Evolutionary conservation across 345 rosid genomes (phyloP).

Genomic region (Moricandia moricandioides): DNA sequence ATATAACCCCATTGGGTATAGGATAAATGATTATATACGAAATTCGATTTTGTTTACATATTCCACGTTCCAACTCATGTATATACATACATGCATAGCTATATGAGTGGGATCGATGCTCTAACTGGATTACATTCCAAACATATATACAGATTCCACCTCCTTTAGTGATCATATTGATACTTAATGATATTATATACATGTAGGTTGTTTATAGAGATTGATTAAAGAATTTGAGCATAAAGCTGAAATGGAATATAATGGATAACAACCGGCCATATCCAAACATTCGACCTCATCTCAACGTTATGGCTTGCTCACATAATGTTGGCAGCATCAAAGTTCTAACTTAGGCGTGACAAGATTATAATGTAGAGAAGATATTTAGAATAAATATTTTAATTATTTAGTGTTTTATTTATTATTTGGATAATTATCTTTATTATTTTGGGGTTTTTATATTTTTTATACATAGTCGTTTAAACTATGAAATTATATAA

Average conservation of each 20-base stretch:
- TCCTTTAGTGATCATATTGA: conserved; percentile 5
- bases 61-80: conserved; percentile 20
- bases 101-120: conserved; percentile 2
- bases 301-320: conserved; percentile 34
- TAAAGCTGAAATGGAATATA: conserved; percentile 30
- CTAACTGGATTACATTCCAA: conserved; percentile 19
- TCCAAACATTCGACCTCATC: conserved; percentile 39
- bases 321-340: conserved; percentile 34
- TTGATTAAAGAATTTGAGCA: conserved; percentile 20
- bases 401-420: too few relatives aligned
- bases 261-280: conserved; percentile 31
- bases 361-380: too few relatives aligned
- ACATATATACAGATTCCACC: background rate
- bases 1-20: conserved; percentile 5
- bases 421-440: too few relatives aligned
- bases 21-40: conserved; percentile 19
- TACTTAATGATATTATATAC: background rate
- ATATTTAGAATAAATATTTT: too few relatives aligned
- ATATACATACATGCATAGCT: background rate
- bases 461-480: too few relatives aligned
- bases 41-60: conserved; percentile 26
- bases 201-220: conserved; percentile 1
- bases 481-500: too few relatives aligned
- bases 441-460: too few relatives aligned
- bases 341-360: conserved; percentile 8